These are phyloP conservation scores for Candida gigantensis DNA, from an alignment of 1,139 yeast genomes.

Conservation along the genomic window DNA sequence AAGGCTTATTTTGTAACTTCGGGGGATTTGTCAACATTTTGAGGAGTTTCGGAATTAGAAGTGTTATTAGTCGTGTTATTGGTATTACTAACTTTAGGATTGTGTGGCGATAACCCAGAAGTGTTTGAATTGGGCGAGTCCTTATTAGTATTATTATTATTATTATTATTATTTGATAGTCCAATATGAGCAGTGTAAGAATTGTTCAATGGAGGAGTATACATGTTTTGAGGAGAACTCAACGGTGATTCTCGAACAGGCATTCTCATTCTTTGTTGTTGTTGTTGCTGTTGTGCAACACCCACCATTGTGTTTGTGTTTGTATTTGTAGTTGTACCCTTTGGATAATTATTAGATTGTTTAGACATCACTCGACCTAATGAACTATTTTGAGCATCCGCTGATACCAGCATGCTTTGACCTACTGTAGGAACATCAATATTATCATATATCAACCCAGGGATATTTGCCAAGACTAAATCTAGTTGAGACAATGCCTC, in stretches of 20 bases:
- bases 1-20: constrained; percentile 1
- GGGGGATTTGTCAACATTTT: constrained; percentile 6
- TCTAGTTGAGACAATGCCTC: constrained; percentile 70
- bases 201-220: constrained; percentile 15
- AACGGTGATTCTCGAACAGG: constrained; percentile 20
- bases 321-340: not conserved
- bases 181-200: constrained; percentile 7
- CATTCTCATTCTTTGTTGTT: constrained; percentile 9
- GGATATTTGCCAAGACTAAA: constrained; percentile 62
- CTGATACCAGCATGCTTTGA: constrained; percentile 41
- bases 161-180: not conserved
- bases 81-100: not conserved
- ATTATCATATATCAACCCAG: constrained; percentile 58
- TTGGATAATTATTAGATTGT: not conserved
- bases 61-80: too few species aligned
- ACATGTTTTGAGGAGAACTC: constrained; percentile 24
- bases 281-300: constrained; percentile 3
- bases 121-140: constrained; percentile 34
- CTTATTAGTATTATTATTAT: constrained; percentile 5
- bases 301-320: too few species aligned
- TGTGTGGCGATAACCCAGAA: constrained; percentile 34
- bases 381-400: constrained; percentile 12
- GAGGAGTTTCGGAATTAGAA: not conserved
- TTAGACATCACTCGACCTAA: not conserved
- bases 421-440: constrained; percentile 42